A percentile compares a stretch with the other conserved stretches of the same genome.
These are phyloP conservation scores for Stemphylium lycopersici DNA, from an alignment of 2,329 filamentous ascomycete genomes.

Conservation along the genomic window DNA sequence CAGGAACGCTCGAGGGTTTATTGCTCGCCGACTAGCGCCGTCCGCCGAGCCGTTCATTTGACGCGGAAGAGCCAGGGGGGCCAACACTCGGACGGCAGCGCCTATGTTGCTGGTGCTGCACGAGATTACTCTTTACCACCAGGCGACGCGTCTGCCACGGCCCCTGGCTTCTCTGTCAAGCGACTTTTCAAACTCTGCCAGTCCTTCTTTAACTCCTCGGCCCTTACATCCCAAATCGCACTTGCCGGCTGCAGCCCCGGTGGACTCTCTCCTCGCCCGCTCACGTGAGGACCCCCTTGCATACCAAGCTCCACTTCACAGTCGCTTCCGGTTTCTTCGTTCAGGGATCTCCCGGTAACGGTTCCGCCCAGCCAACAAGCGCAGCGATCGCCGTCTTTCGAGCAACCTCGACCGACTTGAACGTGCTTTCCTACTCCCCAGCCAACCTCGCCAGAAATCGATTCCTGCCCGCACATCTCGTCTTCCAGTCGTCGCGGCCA, in stretches of 20 bases:
- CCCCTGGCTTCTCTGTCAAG: not conserved
- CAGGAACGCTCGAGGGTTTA: slow-evolving; percentile 6
- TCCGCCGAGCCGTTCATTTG: slow-evolving; percentile 6
- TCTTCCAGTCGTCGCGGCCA: slow-evolving; percentile 22
- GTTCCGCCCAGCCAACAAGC: slow-evolving; percentile 27
- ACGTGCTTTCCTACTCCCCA: slow-evolving; percentile 11
- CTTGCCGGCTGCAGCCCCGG: not conserved
- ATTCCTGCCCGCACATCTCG: slow-evolving; percentile 11
- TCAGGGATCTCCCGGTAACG: slow-evolving; percentile 27
- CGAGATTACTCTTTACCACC: not conserved
- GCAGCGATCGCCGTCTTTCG: slow-evolving; percentile 29
- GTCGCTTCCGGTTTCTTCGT: slow-evolving; percentile 24
- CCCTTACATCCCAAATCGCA: not conserved
- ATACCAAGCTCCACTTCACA: slow-evolving; percentile 5
- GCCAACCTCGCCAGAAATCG: slow-evolving; percentile 5
- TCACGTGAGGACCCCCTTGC: slow-evolving; percentile 18
- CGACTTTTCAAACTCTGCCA: too few species aligned
- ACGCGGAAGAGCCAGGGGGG: slow-evolving; percentile 8
- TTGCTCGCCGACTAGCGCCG: slow-evolving; percentile 12
- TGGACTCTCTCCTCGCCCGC: not conserved
- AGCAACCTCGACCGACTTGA: slow-evolving; percentile 10
- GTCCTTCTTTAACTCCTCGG: not conserved
- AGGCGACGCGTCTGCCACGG: slow-evolving; percentile 7
- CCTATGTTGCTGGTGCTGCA: slow-evolving; percentile 6
- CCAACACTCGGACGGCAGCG: not conserved